These are phyloP conservation scores for Castanea sativa DNA, from an alignment of 306 rosid species.

Conservation along the genomic window DNA sequence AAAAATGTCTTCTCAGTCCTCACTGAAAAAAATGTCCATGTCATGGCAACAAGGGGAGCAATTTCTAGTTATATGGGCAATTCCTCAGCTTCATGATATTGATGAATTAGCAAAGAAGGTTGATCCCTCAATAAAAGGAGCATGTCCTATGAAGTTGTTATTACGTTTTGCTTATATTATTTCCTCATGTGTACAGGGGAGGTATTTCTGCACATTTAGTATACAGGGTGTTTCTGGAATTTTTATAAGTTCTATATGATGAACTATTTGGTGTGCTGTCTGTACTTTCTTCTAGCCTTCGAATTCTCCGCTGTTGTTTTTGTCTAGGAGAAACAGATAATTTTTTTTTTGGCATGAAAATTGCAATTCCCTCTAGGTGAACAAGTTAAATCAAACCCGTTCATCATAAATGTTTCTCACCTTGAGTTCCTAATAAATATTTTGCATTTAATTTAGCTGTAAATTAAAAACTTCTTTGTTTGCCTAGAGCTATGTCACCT, in stretches of 20 bases:
- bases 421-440: neutral
- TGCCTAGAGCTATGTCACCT: neutral
- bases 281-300: neutral
- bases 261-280: neutral
- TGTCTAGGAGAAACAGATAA: neutral
- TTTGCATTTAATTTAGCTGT: neutral
- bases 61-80: constrained; percentile 76
- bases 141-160: constrained; percentile 64
- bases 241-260: neutral
- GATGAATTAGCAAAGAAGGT: constrained; percentile 85
- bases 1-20: neutral
- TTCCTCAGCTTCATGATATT: constrained; percentile 88
- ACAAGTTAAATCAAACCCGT: no score
- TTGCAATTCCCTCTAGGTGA: neutral
- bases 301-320: no score
- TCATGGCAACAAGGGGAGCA: constrained; percentile 73
- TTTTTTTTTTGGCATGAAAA: neutral
- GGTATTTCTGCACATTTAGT: neutral
- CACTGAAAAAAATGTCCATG: constrained; percentile 27
- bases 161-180: constrained; percentile 81
- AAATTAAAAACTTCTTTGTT: neutral
- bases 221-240: neutral
- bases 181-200: constrained; percentile 73
- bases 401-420: neutral
- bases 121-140: constrained; percentile 65